Percentiles rank a stretch among this genome's conserved stretches.
phyloP scores from a whole-genome alignment of 2,329 filamentous ascomycete genomes.

The Fusarium phyllophilum region DNA sequence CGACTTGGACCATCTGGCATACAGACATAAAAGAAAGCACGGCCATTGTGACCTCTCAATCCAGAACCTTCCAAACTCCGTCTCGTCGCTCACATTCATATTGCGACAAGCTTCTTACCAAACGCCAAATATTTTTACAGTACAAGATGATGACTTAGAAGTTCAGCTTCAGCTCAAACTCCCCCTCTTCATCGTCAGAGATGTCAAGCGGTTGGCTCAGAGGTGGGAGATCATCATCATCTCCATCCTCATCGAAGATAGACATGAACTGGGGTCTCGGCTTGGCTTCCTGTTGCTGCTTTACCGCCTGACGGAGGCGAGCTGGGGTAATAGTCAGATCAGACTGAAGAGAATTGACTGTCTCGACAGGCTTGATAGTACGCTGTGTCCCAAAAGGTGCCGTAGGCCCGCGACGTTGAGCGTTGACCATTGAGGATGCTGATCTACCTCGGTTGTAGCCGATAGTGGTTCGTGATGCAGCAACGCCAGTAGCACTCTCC shows the following conservation, averaged over 20 bases:
- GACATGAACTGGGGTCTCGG: constrained; percentile 64
- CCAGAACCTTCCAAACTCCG: constrained; percentile 24
- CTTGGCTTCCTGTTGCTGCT: constrained; percentile 39
- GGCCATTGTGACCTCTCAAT: neutral
- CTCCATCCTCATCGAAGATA: constrained; percentile 65
- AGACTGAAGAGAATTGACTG: constrained; percentile 22
- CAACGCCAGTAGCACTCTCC: constrained; percentile 69
- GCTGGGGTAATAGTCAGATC: constrained; percentile 61
- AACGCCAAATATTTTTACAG: constrained; percentile 35
- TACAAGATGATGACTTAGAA: constrained; percentile 36
- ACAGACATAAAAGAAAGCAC: neutral
- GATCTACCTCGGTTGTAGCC: constrained; percentile 84
- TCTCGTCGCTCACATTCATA: neutral
- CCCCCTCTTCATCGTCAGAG: constrained; percentile 60
- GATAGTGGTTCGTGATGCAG: constrained; percentile 81
- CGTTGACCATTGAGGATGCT: constrained; percentile 58
- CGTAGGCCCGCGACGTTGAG: constrained; percentile 27
- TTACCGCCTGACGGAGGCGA: constrained; percentile 42
- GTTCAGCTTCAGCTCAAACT: constrained; percentile 65
- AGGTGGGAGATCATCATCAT: constrained; percentile 47
- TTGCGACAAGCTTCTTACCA: constrained; percentile 1
- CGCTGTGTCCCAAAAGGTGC: constrained; percentile 25
- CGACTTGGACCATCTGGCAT: neutral
- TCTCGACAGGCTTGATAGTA: constrained; percentile 26
- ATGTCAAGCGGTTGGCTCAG: constrained; percentile 35